Evolutionary conservation across 306 rosid genomes (phyloP), one percentile per base, ranked within the genome.

Genomic region (Vigna angularis): DNA sequence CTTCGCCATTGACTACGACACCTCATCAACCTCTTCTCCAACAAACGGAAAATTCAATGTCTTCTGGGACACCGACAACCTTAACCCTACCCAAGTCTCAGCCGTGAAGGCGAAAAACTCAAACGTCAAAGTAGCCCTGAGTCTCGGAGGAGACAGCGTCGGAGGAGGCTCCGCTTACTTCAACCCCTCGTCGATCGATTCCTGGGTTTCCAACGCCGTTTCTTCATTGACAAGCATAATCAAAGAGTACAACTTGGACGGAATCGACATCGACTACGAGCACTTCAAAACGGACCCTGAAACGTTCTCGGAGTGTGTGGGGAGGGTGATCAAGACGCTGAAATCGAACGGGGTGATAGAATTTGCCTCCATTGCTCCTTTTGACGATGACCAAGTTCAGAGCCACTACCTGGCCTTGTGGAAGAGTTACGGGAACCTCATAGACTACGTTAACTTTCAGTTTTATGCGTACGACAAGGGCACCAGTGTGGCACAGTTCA

Each of bases 391-490:
- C 9, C 74, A 90, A 36, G 96, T 93, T 59, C 98, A 93, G 34
- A 77, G 71, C 20, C 93, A 89, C 28, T 93, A 91, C 81, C 18
- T 82, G 81, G 89, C 93, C 3, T 34, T 91, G 78, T 93, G 98
- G 98, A 90, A 79, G 40, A 90, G 57, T 16, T 87, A 91, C 6
- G 89, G 97, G 0, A 42, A 79, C 30, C 32, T 88, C 57, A 91
- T 93, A 32, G 97, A 93, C 62, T 93, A 90, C 51, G 97, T 93
- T 5, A 93, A 91, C 5, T 93, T 93, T 72, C 98, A 93, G 32
- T 91, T 93, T 58, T 93, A 93, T 28, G 97, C 98, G 1, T 93
- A 91, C 50, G 93, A 86, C 17, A 63, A 90, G 47, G 83, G 89
- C 47, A 91, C 96, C 5, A 86, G 79, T 0, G 96, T 91, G 75